These are phyloP conservation scores for Dalbergia cultrata DNA, from an alignment of 306 rosid species.

Conservation along the genomic window DNA sequence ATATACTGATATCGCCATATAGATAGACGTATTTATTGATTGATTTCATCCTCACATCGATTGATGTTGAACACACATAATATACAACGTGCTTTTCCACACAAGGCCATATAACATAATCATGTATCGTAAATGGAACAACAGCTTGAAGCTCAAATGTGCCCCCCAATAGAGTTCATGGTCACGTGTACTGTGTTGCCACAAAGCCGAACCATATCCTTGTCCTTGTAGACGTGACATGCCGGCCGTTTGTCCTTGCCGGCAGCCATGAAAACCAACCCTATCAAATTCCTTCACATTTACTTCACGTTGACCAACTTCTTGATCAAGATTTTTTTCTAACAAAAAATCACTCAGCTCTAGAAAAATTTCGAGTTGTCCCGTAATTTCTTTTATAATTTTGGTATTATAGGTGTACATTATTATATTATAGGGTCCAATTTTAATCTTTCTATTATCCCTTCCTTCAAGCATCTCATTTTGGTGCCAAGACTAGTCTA, in stretches of 20 bases:
- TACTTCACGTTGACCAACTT: constrained; percentile 11
- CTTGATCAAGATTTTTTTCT: not conserved
- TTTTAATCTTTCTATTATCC: too few relatives aligned
- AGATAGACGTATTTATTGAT: not conserved
- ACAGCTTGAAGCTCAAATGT: not conserved
- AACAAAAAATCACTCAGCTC: too few relatives aligned
- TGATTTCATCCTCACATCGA: not conserved
- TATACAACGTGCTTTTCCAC: constrained; percentile 43
- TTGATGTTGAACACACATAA: constrained; percentile 22
- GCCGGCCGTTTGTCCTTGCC: constrained; percentile 54
- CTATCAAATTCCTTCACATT: not conserved
- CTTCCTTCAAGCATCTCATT: too few relatives aligned
- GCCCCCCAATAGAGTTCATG: constrained; percentile 22
- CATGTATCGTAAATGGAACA: constrained; percentile 26
- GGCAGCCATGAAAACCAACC: constrained; percentile 43
- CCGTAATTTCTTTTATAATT: too few relatives aligned
- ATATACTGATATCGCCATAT: not conserved
- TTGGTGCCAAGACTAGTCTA: too few relatives aligned
- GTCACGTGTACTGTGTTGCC: constrained; percentile 62
- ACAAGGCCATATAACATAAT: constrained; percentile 45
- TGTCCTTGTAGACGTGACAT: constrained; percentile 51
- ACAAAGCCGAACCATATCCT: constrained; percentile 41
- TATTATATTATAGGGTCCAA: too few relatives aligned
- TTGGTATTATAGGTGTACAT: too few relatives aligned
- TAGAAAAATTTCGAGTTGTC: too few relatives aligned